Evolutionary conservation across 2,329 filamentous ascomycete species (phyloP), one percentile per base, ranked within the genome.

Genomic region (Ophiognomonia clavigignenti-juglandacearum): DNA sequence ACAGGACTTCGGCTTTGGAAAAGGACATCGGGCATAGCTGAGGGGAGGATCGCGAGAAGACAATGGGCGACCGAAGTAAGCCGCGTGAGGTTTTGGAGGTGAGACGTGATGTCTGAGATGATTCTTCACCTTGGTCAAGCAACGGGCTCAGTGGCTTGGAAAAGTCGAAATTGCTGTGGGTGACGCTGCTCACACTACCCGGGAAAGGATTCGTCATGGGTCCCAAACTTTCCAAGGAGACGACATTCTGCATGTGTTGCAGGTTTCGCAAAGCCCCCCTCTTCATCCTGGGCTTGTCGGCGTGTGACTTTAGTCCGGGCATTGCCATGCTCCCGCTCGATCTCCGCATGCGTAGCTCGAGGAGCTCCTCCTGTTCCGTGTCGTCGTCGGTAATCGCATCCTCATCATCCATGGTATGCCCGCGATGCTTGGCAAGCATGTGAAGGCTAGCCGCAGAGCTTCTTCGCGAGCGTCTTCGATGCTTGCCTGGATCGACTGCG

Each of bases 401-500:
- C 11, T 73, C 69, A 0, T 67, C 59, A 11, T 63, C 61, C 41
- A 61, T 56, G 4, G 66, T 51, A 10, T 66, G 46, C 23, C 64
- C 66, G 16, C 60, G 59, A 19, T 65, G 65, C 16, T 64, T 58
- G 0, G 64, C 63, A 7, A 67, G 49, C 9, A 70, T 59, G 31
- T 69, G 66, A 1, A 79, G 56, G 51, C 70, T 78, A 35, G 74
- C 71, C 4, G 69, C 75, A 0, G 76, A 80, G 1, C 70, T 74
- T 19, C 76, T 66, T 4, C 77, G 70, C 45, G 70, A 63, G 50
- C 52, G 19, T 18, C 35, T 39, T 48, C 47, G 23, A 42, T 37
- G 31, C 39, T 52, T 45, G n/a, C 14, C 31, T 13, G 39, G 37
- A 13, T 49, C 46, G 14, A 23, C 36, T 3, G 16, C 13, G 3